Evolutionary conservation across 1,284 basidiomycete species (phyloP).

Genomic region (Cutaneotrichosporon sp.): DNA sequence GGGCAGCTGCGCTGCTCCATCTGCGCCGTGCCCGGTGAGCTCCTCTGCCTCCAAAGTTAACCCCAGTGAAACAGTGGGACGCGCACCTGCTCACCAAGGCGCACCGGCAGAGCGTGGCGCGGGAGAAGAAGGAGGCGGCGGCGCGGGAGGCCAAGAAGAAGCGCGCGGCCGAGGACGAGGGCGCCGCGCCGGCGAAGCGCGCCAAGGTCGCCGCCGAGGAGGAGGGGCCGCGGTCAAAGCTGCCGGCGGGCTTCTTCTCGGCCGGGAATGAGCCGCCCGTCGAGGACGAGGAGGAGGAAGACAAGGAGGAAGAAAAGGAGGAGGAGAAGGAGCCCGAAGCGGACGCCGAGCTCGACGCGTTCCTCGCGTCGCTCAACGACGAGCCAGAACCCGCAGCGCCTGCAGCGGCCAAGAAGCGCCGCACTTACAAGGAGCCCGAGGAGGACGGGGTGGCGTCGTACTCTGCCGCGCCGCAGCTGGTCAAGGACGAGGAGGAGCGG

Average conservation of each 20-base stretch:
- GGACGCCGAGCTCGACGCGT: constrained; percentile 52
- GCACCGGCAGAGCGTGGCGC: constrained; percentile 47
- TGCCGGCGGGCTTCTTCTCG: constrained; percentile 48
- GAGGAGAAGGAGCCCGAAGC: constrained; percentile 20
- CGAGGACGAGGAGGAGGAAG: constrained; percentile 1
- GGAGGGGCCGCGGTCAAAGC: constrained; percentile 16
- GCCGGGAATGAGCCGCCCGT: constrained; percentile 26
- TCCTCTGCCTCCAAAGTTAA: not conserved
- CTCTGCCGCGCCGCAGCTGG: constrained; percentile 48
- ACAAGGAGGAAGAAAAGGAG: constrained; percentile 1
- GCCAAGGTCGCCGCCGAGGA: constrained; percentile 29
- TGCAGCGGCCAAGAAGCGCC: constrained; percentile 13
- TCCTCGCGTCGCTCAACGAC: constrained; percentile 49
- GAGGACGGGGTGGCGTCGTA: constrained; percentile 45
- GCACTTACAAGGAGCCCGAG: constrained; percentile 31
- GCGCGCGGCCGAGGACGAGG: constrained; percentile 16
- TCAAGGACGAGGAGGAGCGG: constrained; percentile 21
- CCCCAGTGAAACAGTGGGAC: constrained; percentile 53
- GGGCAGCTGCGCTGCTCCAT: constrained; percentile 50
- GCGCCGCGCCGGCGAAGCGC: constrained; percentile 27
- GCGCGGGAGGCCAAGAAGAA: constrained; percentile 23
- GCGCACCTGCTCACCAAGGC: constrained; percentile 53
- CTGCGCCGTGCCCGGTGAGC: constrained; percentile 51
- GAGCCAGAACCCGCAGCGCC: constrained; percentile 24
- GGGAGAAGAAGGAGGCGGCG: constrained; percentile 42